Percentiles rank a stretch among this genome's conserved stretches.
Conservation (phyloP, 192 early-diverging fungal genomes). For the Cetraspora pellucida region DNA sequence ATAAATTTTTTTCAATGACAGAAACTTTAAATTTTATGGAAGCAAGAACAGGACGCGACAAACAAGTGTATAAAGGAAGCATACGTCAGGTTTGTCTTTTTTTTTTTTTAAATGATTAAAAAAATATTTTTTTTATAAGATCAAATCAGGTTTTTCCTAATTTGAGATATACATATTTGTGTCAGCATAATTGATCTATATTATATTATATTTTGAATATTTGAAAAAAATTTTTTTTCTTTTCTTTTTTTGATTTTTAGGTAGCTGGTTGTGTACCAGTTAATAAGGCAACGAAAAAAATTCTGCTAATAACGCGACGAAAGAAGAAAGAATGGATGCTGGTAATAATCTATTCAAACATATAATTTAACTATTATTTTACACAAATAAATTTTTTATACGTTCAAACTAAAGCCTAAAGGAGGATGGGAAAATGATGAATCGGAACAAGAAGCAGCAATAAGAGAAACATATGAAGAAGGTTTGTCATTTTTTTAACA, state of each 20-base stretch:
- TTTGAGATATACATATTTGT: neutral
- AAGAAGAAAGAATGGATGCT: conserved; percentile 54
- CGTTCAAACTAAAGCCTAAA: conserved; percentile 47
- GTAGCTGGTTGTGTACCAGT: conserved; percentile 62
- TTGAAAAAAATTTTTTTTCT: neutral
- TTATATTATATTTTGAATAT: neutral
- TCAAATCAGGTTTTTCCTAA: neutral
- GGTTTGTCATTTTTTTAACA: conserved; percentile 32
- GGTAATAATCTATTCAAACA: conserved; percentile 31
- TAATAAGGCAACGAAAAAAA: conserved; percentile 46
- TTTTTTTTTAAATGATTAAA: too few species aligned
- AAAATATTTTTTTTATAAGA: neutral
- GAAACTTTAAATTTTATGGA: neutral
- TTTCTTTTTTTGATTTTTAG: too few species aligned
- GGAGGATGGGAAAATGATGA: conserved; percentile 70
- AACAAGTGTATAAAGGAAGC: conserved; percentile 22
- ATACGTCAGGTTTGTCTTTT: conserved; percentile 20
- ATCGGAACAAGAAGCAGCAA: conserved; percentile 56
- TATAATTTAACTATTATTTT: too few species aligned
- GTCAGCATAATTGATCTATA: too few species aligned
- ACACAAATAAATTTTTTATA: too few species aligned
- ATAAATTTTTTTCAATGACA: neutral
- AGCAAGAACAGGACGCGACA: conserved; percentile 33
- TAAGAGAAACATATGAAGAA: conserved; percentile 68
- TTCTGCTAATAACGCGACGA: conserved; percentile 56